Conservation (phyloP, 306 rosid species). For the Calophaca sinica region DNA sequence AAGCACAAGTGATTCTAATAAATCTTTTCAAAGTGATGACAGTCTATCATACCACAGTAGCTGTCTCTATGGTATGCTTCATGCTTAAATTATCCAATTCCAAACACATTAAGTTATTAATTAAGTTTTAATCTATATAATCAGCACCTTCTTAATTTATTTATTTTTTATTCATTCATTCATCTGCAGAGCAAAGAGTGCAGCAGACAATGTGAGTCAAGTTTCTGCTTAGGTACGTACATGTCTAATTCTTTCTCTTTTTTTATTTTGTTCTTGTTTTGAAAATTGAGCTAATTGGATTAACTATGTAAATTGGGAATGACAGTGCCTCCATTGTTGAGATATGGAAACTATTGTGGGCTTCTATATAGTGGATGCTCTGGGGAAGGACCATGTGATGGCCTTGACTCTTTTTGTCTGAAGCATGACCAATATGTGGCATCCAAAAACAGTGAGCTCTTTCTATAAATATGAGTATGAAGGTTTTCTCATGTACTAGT, state of each 20-base stretch:
- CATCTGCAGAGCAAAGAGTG: conserved; percentile 76
- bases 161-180: not conserved
- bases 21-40: not conserved
- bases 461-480: conserved; percentile 8
- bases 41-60: conserved; percentile 44
- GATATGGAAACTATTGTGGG: conserved; percentile 97
- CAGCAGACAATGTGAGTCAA: conserved; percentile 87
- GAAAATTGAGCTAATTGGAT: not conserved
- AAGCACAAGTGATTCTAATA: conserved; percentile 17
- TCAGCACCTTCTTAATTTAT: not conserved
- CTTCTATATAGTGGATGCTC: conserved; percentile 92
- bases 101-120: conserved; percentile 3
- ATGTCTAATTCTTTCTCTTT: not conserved
- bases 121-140: not conserved
- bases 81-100: not conserved
- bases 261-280: not conserved
- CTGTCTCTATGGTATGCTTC: conserved; percentile 65
- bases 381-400: conserved; percentile 95
- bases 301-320: not conserved
- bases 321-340: conserved; percentile 83
- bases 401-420: conserved; percentile 92
- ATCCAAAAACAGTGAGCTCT: conserved; percentile 72
- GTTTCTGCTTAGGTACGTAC: conserved; percentile 83
- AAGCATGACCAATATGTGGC: conserved; percentile 83
- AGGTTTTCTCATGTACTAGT: too few species aligned